Percentiles rank a stretch among this genome's conserved stretches.
Conservation (phyloP, 2,329 filamentous ascomycete species). For the Magnaporthiopsis incrustans region DNA sequence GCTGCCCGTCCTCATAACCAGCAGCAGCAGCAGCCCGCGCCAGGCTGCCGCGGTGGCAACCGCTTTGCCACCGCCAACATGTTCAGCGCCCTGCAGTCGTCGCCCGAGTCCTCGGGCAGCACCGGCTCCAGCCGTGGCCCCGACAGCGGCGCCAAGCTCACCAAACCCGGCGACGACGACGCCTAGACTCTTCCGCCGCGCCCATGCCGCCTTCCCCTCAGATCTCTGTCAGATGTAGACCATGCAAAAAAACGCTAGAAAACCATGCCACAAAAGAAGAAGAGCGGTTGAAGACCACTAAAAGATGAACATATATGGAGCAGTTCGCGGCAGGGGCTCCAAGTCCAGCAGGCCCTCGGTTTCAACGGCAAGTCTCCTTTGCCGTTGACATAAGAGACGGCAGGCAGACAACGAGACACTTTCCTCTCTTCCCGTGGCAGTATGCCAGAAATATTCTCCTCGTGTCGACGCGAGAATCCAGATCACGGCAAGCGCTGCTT, state of each 20-base stretch:
- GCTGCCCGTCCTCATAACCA: background rate
- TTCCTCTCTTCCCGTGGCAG: background rate
- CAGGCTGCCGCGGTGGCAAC: background rate
- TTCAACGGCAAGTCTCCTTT: background rate
- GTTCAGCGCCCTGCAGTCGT: background rate
- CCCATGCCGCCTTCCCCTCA: background rate
- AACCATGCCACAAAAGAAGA: background rate
- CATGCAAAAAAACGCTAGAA: background rate
- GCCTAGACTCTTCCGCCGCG: background rate
- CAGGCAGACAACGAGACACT: background rate
- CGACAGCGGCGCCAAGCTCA: constrained; percentile 1
- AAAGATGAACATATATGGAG: background rate
- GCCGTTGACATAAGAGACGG: background rate
- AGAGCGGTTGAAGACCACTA: background rate
- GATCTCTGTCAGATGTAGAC: background rate
- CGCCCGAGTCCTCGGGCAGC: background rate
- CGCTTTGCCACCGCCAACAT: background rate
- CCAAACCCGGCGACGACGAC: background rate
- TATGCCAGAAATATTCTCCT: background rate
- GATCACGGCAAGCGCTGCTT: background rate
- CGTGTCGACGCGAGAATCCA: background rate
- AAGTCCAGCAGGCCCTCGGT: background rate
- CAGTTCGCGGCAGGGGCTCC: no score
- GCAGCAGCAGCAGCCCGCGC: background rate
- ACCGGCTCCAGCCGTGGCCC: background rate